These are phyloP conservation scores for Fusarium sp. DNA, from an alignment of 2,329 filamentous ascomycete species.

Conservation along the genomic window DNA sequence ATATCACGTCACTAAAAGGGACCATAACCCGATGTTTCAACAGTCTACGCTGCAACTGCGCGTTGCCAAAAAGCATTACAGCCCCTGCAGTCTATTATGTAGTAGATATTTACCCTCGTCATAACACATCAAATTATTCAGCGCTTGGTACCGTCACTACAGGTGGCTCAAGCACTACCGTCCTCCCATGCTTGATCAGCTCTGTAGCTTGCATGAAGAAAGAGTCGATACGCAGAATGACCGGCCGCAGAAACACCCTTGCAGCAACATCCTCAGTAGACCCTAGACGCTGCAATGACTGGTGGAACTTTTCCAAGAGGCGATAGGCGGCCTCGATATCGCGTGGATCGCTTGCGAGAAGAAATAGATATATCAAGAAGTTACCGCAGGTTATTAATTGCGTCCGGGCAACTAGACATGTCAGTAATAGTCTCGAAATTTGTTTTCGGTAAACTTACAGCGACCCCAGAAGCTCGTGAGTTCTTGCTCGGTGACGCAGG, in stretches of 20 bases:
- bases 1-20: no score
- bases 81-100: not conserved
- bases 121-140: not conserved
- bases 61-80: not conserved
- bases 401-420: slow-evolving; percentile 50
- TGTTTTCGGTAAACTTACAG: slow-evolving; percentile 49
- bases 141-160: slow-evolving; percentile 13
- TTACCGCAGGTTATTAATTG: slow-evolving; percentile 61
- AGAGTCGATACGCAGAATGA: slow-evolving; percentile 53
- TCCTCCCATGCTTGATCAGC: slow-evolving; percentile 41
- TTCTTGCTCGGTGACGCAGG: slow-evolving; percentile 49
- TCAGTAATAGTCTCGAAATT: not conserved
- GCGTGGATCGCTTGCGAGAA: slow-evolving; percentile 52
- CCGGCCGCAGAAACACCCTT: slow-evolving; percentile 50
- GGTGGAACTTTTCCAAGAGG: slow-evolving; percentile 53
- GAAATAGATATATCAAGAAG: slow-evolving; percentile 61
- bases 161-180: slow-evolving; percentile 27
- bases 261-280: slow-evolving; percentile 47
- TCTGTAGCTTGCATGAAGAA: slow-evolving; percentile 54
- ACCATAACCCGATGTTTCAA: no score
- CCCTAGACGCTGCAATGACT: slow-evolving; percentile 51
- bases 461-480: slow-evolving; percentile 58
- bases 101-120: not conserved
- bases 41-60: no score
- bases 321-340: slow-evolving; percentile 52